Percentiles rank a stretch among this genome's conserved stretches.
Conservation (phyloP, 2,329 filamentous ascomycete genomes). For the Aureobasidium sp. region DNA sequence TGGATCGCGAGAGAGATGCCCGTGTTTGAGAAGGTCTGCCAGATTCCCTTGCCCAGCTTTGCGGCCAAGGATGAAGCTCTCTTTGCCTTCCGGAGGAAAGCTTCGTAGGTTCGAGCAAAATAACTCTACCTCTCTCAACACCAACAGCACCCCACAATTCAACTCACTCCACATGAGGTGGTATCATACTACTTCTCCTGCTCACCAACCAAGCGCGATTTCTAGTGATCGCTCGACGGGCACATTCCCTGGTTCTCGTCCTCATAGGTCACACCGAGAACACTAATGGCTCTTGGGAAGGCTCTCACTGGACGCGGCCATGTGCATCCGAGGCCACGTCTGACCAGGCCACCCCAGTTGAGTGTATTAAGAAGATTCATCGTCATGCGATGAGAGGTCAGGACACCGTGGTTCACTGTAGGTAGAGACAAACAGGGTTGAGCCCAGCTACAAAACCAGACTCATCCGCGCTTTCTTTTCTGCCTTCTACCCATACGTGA, state of each 20-base stretch:
- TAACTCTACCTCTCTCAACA: background rate
- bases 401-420: background rate
- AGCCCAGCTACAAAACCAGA: background rate
- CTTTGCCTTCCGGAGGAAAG: conserved; percentile 50
- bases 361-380: background rate
- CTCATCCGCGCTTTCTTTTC: background rate
- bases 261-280: background rate
- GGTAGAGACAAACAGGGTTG: background rate
- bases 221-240: background rate
- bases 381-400: background rate
- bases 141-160: background rate
- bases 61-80: conserved; percentile 69
- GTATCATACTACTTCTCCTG: background rate
- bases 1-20: conserved; percentile 53
- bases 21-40: conserved; percentile 51
- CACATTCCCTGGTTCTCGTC: background rate
- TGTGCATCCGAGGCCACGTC: background rate
- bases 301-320: background rate
- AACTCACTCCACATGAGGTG: background rate
- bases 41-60: conserved; percentile 64
- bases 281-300: background rate
- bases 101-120: background rate
- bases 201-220: background rate
- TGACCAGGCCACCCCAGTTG: background rate
- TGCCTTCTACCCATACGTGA: background rate